Percentiles rank a stretch among this genome's conserved stretches.
Conservation (phyloP, 495 filamentous ascomycete species). For the Letharia lupina region DNA sequence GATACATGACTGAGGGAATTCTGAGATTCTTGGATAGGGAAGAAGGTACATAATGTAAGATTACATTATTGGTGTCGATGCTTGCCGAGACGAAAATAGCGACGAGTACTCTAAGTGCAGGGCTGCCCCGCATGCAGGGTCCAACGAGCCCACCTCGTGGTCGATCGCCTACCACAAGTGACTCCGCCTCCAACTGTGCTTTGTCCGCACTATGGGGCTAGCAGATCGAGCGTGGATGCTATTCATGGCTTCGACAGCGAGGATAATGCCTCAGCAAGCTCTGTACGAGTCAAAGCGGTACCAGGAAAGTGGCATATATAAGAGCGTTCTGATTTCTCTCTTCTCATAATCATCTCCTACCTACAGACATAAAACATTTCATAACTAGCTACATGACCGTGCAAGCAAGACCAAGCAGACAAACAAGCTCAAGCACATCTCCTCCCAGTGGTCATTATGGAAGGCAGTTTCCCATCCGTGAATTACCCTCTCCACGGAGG, state of each 20-base stretch:
- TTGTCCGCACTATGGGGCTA: background rate
- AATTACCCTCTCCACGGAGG: background rate
- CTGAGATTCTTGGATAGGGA: background rate
- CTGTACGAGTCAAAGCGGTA: background rate
- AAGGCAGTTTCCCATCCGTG: background rate
- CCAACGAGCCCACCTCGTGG: background rate
- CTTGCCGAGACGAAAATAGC: background rate
- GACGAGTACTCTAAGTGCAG: background rate
- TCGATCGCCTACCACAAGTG: background rate
- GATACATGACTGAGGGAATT: background rate
- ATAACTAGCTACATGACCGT: background rate
- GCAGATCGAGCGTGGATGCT: background rate
- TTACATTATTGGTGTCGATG: too few relatives aligned
- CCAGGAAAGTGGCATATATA: conserved; percentile 10
- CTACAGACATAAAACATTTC: background rate
- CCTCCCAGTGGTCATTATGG: background rate
- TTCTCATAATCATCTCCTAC: background rate
- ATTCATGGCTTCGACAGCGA: background rate
- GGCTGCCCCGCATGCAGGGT: background rate
- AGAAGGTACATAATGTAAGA: background rate
- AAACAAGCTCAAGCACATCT: background rate
- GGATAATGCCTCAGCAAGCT: background rate
- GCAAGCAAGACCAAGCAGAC: background rate
- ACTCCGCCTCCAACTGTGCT: background rate
- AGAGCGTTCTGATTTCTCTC: background rate